A percentile compares a stretch with the other conserved stretches of the same genome.
Conservation (phyloP, 176 grass and related monocot species). For the Zea luxurians region DNA sequence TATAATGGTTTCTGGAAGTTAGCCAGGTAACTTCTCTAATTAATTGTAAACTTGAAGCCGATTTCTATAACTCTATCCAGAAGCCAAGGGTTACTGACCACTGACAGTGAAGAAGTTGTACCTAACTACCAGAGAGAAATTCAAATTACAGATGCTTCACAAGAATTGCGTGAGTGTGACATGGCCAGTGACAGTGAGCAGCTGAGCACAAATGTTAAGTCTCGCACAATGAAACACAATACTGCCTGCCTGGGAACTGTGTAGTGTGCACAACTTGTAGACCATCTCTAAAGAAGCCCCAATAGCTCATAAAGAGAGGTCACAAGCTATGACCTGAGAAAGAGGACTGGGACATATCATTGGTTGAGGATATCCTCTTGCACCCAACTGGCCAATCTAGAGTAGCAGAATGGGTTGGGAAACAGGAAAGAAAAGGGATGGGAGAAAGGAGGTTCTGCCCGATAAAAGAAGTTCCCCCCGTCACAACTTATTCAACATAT, state of each 20-base stretch:
- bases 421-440: slow-evolving; percentile 15
- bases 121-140: background rate
- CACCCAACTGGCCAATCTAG: background rate
- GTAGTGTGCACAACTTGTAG: background rate
- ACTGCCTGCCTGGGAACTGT: background rate
- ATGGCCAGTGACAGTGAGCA: too few relatives aligned
- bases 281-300: background rate
- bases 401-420: background rate
- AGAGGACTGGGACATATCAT: background rate
- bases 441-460: background rate
- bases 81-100: background rate
- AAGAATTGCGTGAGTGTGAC: background rate
- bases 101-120: background rate
- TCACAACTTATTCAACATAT: background rate
- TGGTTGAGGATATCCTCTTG: background rate
- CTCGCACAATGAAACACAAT: background rate
- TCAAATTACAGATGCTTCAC: background rate
- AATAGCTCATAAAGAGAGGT: background rate
- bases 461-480: background rate
- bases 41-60: slow-evolving; percentile 4
- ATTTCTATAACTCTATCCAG: background rate
- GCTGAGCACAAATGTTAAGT: background rate
- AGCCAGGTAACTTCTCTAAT: background rate
- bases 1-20: slow-evolving; percentile 4
- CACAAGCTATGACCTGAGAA: background rate